Evolutionary conservation across 345 rosid species (phyloP).

Genomic region (Lepidium africanum): DNA sequence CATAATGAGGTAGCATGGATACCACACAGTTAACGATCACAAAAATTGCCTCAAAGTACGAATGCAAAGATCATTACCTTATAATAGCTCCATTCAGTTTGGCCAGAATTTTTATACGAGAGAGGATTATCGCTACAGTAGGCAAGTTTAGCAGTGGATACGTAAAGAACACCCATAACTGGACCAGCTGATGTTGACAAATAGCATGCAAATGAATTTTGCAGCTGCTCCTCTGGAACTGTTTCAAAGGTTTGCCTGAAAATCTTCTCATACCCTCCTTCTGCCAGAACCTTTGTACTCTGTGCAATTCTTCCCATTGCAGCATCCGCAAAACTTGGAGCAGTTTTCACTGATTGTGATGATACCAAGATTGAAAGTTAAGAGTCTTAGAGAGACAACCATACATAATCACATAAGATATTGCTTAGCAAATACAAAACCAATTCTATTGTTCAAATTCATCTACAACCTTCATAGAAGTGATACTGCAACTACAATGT

Average conservation of each 20-base stretch:
- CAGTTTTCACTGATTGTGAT: slow-evolving; percentile 46
- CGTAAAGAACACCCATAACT: slow-evolving; percentile 64
- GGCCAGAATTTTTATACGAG: slow-evolving; percentile 45
- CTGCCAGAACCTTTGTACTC: slow-evolving; percentile 64
- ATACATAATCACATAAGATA: background rate
- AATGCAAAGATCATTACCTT: slow-evolving; percentile 33
- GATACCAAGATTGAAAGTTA: background rate
- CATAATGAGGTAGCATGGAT: background rate
- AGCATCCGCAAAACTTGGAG: slow-evolving; percentile 72
- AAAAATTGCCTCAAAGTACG: too few species aligned
- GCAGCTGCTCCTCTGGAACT: slow-evolving; percentile 54
- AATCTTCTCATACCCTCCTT: slow-evolving; percentile 72
- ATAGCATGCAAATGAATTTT: slow-evolving; percentile 55
- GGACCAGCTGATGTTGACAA: slow-evolving; percentile 79
- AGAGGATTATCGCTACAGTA: slow-evolving; percentile 66
- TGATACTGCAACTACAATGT: background rate
- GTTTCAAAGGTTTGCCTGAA: slow-evolving; percentile 67
- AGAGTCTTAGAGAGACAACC: background rate
- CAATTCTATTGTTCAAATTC: background rate
- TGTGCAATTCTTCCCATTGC: slow-evolving; percentile 79
- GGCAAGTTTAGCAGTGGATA: slow-evolving; percentile 61
- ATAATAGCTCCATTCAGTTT: slow-evolving; percentile 69
- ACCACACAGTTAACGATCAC: background rate
- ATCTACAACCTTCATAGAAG: background rate
- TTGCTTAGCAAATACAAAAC: background rate